Evolutionary conservation across 305 asterid species (phyloP).

Genomic region (Fraxinus angustifolia): DNA sequence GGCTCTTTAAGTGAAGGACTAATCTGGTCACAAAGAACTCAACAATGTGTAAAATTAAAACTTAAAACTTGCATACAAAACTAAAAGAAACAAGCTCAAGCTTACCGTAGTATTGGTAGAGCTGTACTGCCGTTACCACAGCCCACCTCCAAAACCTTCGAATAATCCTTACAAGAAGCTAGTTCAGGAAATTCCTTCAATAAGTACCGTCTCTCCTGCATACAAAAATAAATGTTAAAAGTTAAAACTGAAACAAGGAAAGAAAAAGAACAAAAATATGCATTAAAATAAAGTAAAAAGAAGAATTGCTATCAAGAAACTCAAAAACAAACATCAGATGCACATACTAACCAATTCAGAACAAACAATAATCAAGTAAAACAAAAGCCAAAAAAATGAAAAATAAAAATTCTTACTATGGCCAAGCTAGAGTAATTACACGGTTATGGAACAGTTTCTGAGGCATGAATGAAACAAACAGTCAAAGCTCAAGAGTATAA

Average conservation of each 20-base stretch:
- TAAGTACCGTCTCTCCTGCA: conserved; percentile 54
- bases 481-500: neutral
- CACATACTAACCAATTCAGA: neutral
- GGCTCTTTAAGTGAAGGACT: conserved; percentile 7
- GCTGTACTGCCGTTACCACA: conserved; percentile 55
- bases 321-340: neutral
- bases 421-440: conserved; percentile 8
- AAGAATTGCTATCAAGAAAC: neutral
- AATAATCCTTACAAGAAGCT: conserved; percentile 33
- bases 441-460: neutral
- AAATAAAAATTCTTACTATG: neutral
- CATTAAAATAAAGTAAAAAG: conserved; percentile 1
- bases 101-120: conserved; percentile 45
- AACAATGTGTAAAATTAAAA: neutral
- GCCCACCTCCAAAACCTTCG: conserved; percentile 46
- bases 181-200: conserved; percentile 46
- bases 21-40: neutral
- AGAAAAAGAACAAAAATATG: neutral
- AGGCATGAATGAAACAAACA: neutral
- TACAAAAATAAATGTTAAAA: conserved; percentile 3
- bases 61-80: neutral
- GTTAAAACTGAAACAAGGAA: conserved; percentile 14
- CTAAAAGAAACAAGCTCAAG: neutral
- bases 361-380: neutral
- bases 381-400: conserved; percentile 6